Base-by-base conservation (phyloP, 1,284 basidiomycete genomes). In the Puccinia horiana region DNA sequence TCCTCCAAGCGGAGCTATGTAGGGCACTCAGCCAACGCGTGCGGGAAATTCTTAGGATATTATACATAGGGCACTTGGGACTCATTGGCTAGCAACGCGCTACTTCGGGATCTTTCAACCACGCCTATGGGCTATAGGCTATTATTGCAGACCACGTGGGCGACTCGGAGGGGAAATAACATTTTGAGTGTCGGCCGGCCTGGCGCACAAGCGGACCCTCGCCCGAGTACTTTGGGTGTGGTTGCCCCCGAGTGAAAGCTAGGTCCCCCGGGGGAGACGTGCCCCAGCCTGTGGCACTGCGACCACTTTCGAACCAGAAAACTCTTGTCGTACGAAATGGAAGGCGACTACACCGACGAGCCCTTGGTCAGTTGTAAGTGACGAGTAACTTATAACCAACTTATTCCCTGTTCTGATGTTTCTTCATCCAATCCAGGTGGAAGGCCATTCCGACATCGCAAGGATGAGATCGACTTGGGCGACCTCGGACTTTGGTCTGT, bases 401-500 rank as follows among this genome's bases (percentile, higher is more conserved):
- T 40, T 16, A 8, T 40, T 18, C 23, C 16, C 29, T 40, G 61
- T 20, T 6, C 35, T 40, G 35, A 40, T 35, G 18, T n/a, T 11
- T 32, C 6, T 40, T 12, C 40, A 9, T 16, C 16, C 32, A 37
- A 47, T 29, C 35, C 72, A 74, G 72, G 72, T 20, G 72, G 72
- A 40, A 58, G 56, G 35, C 74, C 74, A 16, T 76, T 76, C 42
- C 54, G 23, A 37, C 35, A 26, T 26, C 74, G 35, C 56, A 58
- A 76, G 58, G 82, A 76, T 49, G 77, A 85, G 65, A 92, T 92
- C 29, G 93, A 95, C 87, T 93, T 95, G 76, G 93, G 93, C 16
- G 89, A 91, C 76, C 90, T 93, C 26, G 96, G 93, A 32, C 92
- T 92, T 84, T 99, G 97, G 97, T 93, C 93, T n/a, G 95, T 99